phyloP scores from a whole-genome alignment of 1,284 basidiomycete species.

The Ganoderma boninense region DNA sequence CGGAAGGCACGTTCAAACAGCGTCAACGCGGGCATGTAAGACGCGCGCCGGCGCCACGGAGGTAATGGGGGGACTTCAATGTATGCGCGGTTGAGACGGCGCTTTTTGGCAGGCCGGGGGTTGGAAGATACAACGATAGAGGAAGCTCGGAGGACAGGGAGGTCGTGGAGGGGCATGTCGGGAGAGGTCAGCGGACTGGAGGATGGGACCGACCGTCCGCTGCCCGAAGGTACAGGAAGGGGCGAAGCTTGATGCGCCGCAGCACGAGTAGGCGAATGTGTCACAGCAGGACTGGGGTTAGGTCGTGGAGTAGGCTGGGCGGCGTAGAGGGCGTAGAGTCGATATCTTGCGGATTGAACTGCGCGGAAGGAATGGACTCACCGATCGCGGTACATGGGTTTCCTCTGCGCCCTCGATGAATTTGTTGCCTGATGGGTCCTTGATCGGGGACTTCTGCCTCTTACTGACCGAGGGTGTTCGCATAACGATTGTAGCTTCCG shows the following conservation, averaged over 20 bases:
- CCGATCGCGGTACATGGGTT: conserved; percentile 16
- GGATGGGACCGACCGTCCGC: no score
- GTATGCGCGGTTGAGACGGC: conserved; percentile 14
- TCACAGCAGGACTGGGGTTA: not conserved
- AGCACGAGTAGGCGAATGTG: no score
- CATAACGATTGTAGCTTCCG: not conserved
- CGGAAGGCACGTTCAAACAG: not conserved
- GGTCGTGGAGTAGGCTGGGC: not conserved
- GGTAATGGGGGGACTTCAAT: conserved; percentile 23
- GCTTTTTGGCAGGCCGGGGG: conserved; percentile 13
- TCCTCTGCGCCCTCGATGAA: conserved; percentile 9
- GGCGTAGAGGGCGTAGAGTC: not conserved
- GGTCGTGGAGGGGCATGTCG: not conserved
- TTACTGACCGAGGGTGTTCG: not conserved
- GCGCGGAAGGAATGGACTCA: conserved; percentile 1
- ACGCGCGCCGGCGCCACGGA: not conserved
- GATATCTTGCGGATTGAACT: not conserved
- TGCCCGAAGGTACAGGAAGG: no score
- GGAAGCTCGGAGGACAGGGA: not conserved
- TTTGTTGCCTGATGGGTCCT: not conserved
- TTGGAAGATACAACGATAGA: not conserved
- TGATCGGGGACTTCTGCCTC: not conserved
- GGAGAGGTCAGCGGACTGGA: not conserved
- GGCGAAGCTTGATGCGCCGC: no score
- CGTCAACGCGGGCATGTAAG: conserved; percentile 11